Conservation (phyloP, 495 filamentous ascomycete species). For the Collariella sp. region DNA sequence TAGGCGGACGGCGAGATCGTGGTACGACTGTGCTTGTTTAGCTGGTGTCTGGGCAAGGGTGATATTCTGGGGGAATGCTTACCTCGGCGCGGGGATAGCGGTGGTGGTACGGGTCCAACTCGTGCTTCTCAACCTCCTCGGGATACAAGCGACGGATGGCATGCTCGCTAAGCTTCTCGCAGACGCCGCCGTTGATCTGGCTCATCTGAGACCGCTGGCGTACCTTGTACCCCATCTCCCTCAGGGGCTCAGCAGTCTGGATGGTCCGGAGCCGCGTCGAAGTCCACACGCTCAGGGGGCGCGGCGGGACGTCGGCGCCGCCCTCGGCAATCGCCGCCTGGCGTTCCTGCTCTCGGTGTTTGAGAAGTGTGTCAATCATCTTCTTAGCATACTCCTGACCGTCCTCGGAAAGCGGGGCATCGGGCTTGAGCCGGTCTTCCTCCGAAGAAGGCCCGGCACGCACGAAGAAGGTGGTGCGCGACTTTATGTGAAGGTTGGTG, state of each 20-base stretch:
- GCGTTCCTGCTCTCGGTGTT: conserved; percentile 74
- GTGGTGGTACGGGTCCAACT: conserved; percentile 93
- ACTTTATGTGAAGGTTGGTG: conserved; percentile 94
- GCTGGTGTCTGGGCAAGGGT: not conserved
- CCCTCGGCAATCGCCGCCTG: conserved; percentile 58
- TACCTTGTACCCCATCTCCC: conserved; percentile 70
- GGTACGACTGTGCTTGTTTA: conserved; percentile 66
- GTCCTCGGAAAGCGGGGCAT: conserved; percentile 73
- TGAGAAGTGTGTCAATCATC: conserved; percentile 73
- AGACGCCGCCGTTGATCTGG: conserved; percentile 91
- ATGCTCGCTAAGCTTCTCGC: conserved; percentile 75
- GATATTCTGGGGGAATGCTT: conserved; percentile 15
- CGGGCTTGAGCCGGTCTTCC: conserved; percentile 82
- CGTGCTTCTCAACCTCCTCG: conserved; percentile 86
- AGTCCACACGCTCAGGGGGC: conserved; percentile 86
- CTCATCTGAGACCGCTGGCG: conserved; percentile 91
- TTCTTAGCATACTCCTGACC: conserved; percentile 79
- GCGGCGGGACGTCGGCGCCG: conserved; percentile 57
- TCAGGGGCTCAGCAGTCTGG: conserved; percentile 78
- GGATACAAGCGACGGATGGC: conserved; percentile 72
- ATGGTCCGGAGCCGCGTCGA: conserved; percentile 84
- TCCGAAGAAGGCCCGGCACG: conserved; percentile 61
- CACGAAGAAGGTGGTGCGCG: conserved; percentile 86
- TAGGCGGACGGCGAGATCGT: conserved; percentile 94
- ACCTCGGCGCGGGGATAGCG: conserved; percentile 93